These are phyloP conservation scores for Citrullus colocynthis DNA, from an alignment of 306 rosid genomes.

Conservation along the genomic window DNA sequence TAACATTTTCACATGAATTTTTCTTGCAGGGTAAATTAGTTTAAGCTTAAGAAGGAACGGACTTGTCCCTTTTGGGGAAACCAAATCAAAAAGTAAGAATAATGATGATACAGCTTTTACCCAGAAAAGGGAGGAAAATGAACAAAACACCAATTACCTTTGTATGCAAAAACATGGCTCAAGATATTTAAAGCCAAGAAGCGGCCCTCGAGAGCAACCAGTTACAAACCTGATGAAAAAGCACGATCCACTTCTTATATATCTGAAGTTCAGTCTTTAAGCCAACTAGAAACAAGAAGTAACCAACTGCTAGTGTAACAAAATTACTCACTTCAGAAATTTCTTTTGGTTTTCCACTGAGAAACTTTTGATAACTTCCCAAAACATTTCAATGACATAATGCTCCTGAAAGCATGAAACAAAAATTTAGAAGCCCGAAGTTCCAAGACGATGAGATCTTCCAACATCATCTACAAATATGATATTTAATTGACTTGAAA, in stretches of 20 bases:
- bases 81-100: neutral
- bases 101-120: neutral
- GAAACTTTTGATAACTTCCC: conserved; percentile 90
- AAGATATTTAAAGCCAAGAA: conserved; percentile 82
- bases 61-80: neutral
- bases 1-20: neutral
- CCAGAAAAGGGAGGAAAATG: neutral
- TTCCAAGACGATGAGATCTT: neutral
- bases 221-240: conserved; percentile 70
- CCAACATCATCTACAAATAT: neutral
- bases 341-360: conserved; percentile 81
- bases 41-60: neutral
- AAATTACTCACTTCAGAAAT: conserved; percentile 67
- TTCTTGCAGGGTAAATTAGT: neutral
- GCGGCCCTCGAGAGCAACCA: conserved; percentile 96
- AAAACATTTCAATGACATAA: conserved; percentile 72
- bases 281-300: neutral
- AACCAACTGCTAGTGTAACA: neutral
- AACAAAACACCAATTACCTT: conserved; percentile 32
- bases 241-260: conserved; percentile 8
- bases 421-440: conserved; percentile 5
- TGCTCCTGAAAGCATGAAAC: conserved; percentile 54
- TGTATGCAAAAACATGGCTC: conserved; percentile 93
- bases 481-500: neutral
- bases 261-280: neutral